Evolutionary conservation across 2,329 filamentous ascomycete genomes (phyloP).

Genomic region (Immersiporthe knoxdaviesiana): DNA sequence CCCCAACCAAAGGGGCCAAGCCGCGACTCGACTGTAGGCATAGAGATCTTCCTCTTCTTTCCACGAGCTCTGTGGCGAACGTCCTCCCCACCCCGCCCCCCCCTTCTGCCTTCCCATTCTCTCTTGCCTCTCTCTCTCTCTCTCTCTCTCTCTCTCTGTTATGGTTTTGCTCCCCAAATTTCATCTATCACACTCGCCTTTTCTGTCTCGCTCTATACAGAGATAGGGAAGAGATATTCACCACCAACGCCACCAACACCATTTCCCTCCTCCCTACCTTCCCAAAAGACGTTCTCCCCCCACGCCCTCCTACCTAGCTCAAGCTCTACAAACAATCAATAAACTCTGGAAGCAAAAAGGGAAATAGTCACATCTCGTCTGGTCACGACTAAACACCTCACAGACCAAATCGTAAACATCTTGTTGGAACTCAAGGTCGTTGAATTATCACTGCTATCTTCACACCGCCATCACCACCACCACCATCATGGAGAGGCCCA

Average conservation of each 20-base stretch:
- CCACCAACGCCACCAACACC: background rate
- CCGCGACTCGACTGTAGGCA: background rate
- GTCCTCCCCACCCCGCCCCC: background rate
- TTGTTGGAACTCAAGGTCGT: too few relatives aligned
- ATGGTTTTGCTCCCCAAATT: too few relatives aligned
- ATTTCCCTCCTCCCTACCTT: background rate
- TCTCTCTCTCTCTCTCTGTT: background rate
- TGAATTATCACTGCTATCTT: background rate
- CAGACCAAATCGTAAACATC: too few relatives aligned
- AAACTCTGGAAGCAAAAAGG: background rate
- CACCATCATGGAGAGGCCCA: constrained; percentile 24
- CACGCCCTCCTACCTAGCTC: background rate
- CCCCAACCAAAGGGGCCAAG: background rate
- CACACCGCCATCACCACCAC: background rate
- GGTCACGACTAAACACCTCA: too few relatives aligned
- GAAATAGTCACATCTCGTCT: background rate
- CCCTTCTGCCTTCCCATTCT: constrained; percentile 9
- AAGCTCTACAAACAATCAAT: background rate
- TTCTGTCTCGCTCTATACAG: background rate
- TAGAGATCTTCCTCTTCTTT: background rate
- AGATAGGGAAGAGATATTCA: background rate
- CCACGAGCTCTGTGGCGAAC: background rate
- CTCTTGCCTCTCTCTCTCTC: background rate
- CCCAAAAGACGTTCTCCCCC: too few relatives aligned
- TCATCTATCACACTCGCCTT: too few relatives aligned